These are phyloP conservation scores for Marsdenia floribunda DNA, from an alignment of 257 asterid species.

Conservation along the genomic window DNA sequence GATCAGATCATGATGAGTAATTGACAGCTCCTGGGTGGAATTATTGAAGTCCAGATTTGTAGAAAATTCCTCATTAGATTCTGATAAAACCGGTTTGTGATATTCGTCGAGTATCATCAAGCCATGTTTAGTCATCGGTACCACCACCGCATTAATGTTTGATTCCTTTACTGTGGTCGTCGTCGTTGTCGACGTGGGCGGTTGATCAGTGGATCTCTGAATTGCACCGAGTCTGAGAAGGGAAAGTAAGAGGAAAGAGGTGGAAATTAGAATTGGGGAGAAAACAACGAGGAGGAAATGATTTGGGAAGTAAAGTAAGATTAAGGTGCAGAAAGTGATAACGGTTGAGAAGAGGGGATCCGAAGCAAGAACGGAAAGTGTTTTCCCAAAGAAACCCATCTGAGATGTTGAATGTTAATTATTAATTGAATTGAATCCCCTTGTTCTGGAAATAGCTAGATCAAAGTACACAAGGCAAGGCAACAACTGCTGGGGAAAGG, in stretches of 20 bases:
- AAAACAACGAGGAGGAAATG: conserved; percentile 23
- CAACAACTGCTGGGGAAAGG: background rate
- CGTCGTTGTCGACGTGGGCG: background rate
- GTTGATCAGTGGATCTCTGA: conserved; percentile 23
- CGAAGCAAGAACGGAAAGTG: conserved; percentile 25
- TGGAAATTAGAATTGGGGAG: conserved; percentile 55
- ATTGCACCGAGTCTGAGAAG: conserved; percentile 61
- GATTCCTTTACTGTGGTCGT: too few species aligned
- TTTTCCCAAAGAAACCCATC: conserved; percentile 1
- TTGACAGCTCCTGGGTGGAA: background rate
- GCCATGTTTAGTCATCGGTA: background rate
- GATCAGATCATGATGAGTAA: background rate
- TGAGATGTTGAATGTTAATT: background rate
- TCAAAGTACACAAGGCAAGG: background rate
- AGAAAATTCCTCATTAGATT: background rate
- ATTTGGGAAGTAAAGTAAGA: conserved; percentile 56
- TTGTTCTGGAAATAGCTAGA: background rate
- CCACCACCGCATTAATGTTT: too few species aligned
- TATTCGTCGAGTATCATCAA: too few species aligned
- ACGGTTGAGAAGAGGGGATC: conserved; percentile 50
- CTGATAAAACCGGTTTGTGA: background rate
- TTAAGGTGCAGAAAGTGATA: conserved; percentile 47
- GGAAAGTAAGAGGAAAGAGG: conserved; percentile 50
- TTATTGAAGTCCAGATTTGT: conserved; percentile 9
- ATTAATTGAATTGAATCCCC: background rate